Percentiles rank a stretch among this genome's conserved stretches.
phyloP scores from a whole-genome alignment of 805 yeast species.

The Wickerhamiella siamensis region DNA sequence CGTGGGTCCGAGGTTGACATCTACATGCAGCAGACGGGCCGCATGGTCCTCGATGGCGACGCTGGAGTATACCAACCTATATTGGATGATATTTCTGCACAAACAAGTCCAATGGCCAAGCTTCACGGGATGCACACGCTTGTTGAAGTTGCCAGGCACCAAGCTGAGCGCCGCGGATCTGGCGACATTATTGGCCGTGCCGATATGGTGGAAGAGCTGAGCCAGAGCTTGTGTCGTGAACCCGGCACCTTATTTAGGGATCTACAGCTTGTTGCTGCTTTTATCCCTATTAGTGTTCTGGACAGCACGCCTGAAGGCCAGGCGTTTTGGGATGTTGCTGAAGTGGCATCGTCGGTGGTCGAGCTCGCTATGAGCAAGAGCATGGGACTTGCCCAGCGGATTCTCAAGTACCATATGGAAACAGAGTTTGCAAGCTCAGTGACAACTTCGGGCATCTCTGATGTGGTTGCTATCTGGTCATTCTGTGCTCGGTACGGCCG shows the following conservation, averaged over 20 bases:
- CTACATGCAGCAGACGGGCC: conserved; percentile 21
- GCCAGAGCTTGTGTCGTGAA: conserved; percentile 19
- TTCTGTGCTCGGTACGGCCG: conserved; percentile 20
- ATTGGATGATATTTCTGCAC: conserved; percentile 13
- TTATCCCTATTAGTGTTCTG: conserved; percentile 21
- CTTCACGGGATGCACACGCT: conserved; percentile 11
- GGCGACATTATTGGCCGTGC: conserved; percentile 19
- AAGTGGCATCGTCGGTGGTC: conserved; percentile 21
- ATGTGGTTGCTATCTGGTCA: conserved; percentile 18
- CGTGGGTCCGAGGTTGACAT: conserved; percentile 25
- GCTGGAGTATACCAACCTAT: conserved; percentile 12
- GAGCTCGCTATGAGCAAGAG: conserved; percentile 15
- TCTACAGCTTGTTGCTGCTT: conserved; percentile 23
- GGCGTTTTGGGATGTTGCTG: conserved; percentile 27
- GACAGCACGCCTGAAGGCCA: conserved; percentile 22
- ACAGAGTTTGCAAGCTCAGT: conserved; percentile 13
- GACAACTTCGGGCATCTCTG: conserved; percentile 18
- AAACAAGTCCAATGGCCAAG: conserved; percentile 12
- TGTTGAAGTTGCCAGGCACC: conserved; percentile 7
- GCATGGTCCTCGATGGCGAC: conserved; percentile 20
- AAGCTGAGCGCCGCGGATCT: neutral
- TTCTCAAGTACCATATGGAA: conserved; percentile 17
- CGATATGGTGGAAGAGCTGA: conserved; percentile 24
- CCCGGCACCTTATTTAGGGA: conserved; percentile 24
- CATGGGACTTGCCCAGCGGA: conserved; percentile 19